Conservation (phyloP, 805 yeast species). For the Candida argentea region DNA sequence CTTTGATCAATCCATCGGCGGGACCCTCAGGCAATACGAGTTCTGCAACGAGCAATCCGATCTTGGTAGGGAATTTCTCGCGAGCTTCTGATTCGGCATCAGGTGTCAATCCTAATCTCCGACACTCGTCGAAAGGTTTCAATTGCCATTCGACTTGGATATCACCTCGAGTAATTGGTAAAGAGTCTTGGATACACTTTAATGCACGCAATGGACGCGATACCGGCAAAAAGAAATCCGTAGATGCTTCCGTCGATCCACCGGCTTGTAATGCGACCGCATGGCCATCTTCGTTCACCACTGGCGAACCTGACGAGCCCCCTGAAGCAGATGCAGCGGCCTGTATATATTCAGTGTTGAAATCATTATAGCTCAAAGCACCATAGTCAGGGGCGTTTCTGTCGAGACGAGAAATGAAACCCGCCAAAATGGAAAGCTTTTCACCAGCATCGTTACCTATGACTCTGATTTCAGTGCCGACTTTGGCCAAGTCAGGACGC, state of each 20-base stretch:
- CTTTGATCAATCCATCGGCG: slow-evolving; percentile 59
- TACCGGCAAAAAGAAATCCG: slow-evolving; percentile 85
- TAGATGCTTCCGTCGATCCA: slow-evolving; percentile 83
- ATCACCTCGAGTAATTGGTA: slow-evolving; percentile 76
- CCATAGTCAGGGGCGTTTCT: slow-evolving; percentile 95
- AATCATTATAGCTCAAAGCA: slow-evolving; percentile 77
- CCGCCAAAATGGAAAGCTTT: slow-evolving; percentile 78
- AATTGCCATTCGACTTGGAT: slow-evolving; percentile 85
- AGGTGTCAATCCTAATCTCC: slow-evolving; percentile 69
- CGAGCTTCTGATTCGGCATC: slow-evolving; percentile 69
- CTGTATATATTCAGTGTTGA: slow-evolving; percentile 88
- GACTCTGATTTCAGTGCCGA: slow-evolving; percentile 90
- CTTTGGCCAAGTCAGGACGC: slow-evolving; percentile 73
- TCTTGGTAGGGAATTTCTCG: slow-evolving; percentile 55
- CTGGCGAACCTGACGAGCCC: slow-evolving; percentile 94
- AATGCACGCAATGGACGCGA: slow-evolving; percentile 77
- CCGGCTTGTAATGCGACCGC: slow-evolving; percentile 94
- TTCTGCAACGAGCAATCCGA: slow-evolving; percentile 78
- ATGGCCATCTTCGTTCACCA: slow-evolving; percentile 77
- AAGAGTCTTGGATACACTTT: slow-evolving; percentile 49
- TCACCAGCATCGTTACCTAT: slow-evolving; percentile 97
- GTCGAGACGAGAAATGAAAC: slow-evolving; percentile 76
- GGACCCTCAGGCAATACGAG: slow-evolving; percentile 81
- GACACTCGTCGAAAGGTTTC: slow-evolving; percentile 85
- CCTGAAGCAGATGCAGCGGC: slow-evolving; percentile 96